Base-by-base conservation (phyloP, 129 eudicot genomes). In the Chrysanthemum seticuspe region DNA sequence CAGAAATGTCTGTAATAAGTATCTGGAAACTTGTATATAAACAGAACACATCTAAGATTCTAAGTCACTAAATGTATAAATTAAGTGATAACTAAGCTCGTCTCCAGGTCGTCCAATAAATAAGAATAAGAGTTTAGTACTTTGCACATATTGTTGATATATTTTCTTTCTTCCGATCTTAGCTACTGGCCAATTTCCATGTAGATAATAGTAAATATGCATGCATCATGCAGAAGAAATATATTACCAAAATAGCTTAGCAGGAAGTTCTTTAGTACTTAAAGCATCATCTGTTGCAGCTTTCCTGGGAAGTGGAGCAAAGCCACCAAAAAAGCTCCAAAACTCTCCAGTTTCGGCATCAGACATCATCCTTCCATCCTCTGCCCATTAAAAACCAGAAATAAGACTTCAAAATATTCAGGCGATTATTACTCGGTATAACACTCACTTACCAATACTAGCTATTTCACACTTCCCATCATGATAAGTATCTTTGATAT, bases 281-380 rank as follows among this genome's bases (percentile, higher is more conserved):
- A 75, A 78, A 59, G 65, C 11, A 62, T 77, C 86, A 66, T 76
- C 87, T 18, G 74, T 77, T 27, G 81, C 79, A 52, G 88, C 73
- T 82, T 94, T 94, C 80, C 91, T 94, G 36, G 99, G 99, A 70
- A 95, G 86, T 54, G 99, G 99, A 86, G 99, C 99, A 85, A 88
- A 95, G 53, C 99, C 99, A 83, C 99, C 99, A 85, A 95, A 95
- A 29, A 95, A 83, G 54, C 88, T 92, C 99, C 99, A 95, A 55
- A 95, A 95, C 50, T 95, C 99, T 72, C 99, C 99, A n/a, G 91
- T 78, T 49, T 90, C 97, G 58, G 99, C 94, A 82, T 95, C 97
- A 78, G 96, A 94, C 97, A 95, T 88, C 82, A 95, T 77, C 71
- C 76, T 95, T 18, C 99, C 99, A 83, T 95, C 99, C 92, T 95